Evolutionary conservation across 2,329 filamentous ascomycete species (phyloP), one percentile per base, ranked within the genome.

Genomic region (Ophiostoma triangulosporum): DNA sequence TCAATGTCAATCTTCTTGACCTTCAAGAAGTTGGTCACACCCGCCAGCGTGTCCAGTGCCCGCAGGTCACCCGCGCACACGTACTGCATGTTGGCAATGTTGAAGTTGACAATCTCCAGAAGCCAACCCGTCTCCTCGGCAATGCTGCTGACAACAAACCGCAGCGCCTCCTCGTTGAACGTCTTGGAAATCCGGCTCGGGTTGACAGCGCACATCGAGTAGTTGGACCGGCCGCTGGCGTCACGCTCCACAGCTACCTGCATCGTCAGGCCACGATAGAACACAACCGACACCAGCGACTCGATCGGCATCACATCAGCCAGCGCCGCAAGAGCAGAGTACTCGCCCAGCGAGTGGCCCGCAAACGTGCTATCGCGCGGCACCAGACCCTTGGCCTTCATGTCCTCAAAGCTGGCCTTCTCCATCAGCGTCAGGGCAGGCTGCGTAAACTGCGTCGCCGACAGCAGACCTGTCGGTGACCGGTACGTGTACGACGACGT

Each of bases 261-360:
- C 93, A 98, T 98, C 22, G 93, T 98, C 64, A 98, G 75, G 64
- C 93, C 93, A 69, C 93, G 89, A 75, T 98, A 98, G 78, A 98
- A 98, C 53, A 98, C 94, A 48, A 98, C 93, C 0, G 93, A 97
- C 2, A 98, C 93, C 68, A 98, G 76, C 62, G 86, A 93, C 75
- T 98, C 93, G 64, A 98, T 98, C n/a, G 94, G 93, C 88, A 98
- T 95, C 66, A 98, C 93, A 65, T 98, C 91, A 11, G 94, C 93
- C 57, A 98, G 78, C 12, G 93, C 93, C 58, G 93, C 93, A 58
- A 98, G 82, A 9, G 93, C 93, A 58, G 90, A 96, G 75, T 98
- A 98, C 73, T 98, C 93, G 70, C 93, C 93, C 22, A 98, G 81
- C 0, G 94, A 98, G 75, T 98, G 93, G 60, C 93, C 93, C 14